Evolutionary conservation across 2,329 filamentous ascomycete genomes (phyloP).

Genomic region (Penicillium sp.): DNA sequence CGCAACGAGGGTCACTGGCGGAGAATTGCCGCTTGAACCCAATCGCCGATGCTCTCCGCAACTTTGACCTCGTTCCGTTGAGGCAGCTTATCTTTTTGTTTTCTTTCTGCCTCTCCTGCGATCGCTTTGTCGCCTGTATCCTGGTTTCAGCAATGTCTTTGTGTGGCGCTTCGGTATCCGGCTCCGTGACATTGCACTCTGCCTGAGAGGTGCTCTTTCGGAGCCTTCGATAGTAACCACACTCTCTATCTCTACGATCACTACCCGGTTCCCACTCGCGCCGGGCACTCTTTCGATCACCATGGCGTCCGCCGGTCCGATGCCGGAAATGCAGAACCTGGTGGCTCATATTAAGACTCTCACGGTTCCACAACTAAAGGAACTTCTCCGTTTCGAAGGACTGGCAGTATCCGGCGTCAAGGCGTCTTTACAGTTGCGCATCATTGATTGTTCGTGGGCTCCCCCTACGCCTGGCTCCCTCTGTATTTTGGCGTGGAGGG

Average conservation of each 20-base stretch:
- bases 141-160: constrained; percentile 26
- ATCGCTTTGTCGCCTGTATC: background rate
- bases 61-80: background rate
- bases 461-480: constrained; percentile 1
- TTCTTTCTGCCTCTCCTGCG: background rate
- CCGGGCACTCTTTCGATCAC: background rate
- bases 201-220: constrained; percentile 13
- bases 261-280: background rate
- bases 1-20: constrained; percentile 9
- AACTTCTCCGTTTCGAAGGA: constrained; percentile 67
- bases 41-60: background rate
- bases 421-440: constrained; percentile 69
- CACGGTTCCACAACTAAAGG: constrained; percentile 63
- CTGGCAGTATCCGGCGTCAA: constrained; percentile 80
- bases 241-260: constrained; percentile 4
- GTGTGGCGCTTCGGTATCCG: constrained; percentile 14
- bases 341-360: constrained; percentile 48
- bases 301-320: constrained; percentile 36
- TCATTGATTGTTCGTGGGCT: constrained; percentile 64
- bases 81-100: background rate
- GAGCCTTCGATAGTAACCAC: background rate
- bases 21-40: background rate
- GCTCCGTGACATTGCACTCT: constrained; percentile 19
- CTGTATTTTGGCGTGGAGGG: background rate
- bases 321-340: constrained; percentile 38